Evolutionary conservation across 2,329 filamentous ascomycete genomes (phyloP), one percentile per base, ranked within the genome.

Genomic region (Cladosporium sp.): DNA sequence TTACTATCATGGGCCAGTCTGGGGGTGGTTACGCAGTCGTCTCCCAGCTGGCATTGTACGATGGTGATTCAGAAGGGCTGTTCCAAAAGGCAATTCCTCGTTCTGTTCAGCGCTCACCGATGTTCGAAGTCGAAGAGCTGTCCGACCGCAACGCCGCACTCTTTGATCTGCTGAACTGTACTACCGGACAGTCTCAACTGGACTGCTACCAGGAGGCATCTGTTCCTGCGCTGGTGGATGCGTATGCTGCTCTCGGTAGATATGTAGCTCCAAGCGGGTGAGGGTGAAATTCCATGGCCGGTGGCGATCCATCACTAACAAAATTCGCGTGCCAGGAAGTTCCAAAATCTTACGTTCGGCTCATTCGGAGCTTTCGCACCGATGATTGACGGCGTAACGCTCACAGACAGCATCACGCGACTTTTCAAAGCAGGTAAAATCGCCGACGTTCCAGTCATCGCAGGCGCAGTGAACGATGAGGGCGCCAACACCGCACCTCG

Each of bases 1-100:
- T 64, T 0, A 62, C 59, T 0, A 54, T 62, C 20, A 55, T 59
- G 38, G 59, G 59, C 0, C 63, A 76, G 38, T 81, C 78, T 58
- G 81, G 81, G 27, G 82, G 82, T n/a, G 57, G 51, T 13, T 48
- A 33, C 5, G 43, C 35, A 5, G 27, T 48, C 1, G 43, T 40
- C 7, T 48, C 43, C 6, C 43, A 48, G 12, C 22, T 48, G 36
- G 43, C 43, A n/a, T n/a, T 48, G 12, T 48, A 48, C 25, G 36
- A 48, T 13, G 43, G 43, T 4, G 25, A 39, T 3, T 39, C 43
- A 15, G 18, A 32, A n/a, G 47, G 47, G 9, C 20, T 49, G 9
- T 49, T 49, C 38, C 27, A 49, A 2, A 41, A 49, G 19, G 47
- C 47, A 5, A 42, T 49, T 5, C 36, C 43, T 7, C 18, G 43